These are phyloP conservation scores for Gyromitra esculenta DNA, from an alignment of 2,329 filamentous ascomycete species.

Conservation along the genomic window DNA sequence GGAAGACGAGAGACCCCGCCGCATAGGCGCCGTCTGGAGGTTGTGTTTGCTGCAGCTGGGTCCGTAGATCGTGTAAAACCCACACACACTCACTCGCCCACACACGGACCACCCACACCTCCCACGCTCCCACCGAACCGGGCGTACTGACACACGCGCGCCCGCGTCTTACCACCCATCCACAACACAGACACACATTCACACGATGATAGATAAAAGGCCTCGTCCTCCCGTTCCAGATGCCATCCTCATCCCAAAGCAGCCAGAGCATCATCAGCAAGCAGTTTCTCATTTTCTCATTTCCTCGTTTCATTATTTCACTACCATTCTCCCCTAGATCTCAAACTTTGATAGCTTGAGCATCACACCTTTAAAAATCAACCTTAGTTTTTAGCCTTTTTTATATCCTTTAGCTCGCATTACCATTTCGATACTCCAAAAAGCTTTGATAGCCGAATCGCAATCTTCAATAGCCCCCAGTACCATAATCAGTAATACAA, in stretches of 20 bases:
- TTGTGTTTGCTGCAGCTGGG: constrained; percentile 10
- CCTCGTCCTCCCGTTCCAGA: constrained; percentile 39
- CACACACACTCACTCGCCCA: constrained; percentile 8
- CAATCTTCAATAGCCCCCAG: constrained; percentile 58
- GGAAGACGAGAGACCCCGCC: constrained; percentile 11
- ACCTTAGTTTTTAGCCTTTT: constrained; percentile 8
- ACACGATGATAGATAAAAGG: constrained; percentile 49
- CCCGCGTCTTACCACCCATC: constrained; percentile 2
- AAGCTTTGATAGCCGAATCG: constrained; percentile 48
- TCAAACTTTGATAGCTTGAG: constrained; percentile 54
- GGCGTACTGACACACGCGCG: constrained; percentile 23
- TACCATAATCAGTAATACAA: constrained; percentile 48
- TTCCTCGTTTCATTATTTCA: constrained; percentile 65
- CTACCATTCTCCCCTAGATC: constrained; percentile 61
- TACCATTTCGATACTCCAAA: constrained; percentile 64
- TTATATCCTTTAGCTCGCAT: constrained; percentile 56
- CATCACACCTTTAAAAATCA: constrained; percentile 14
- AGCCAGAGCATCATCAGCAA: constrained; percentile 42
- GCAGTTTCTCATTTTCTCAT: constrained; percentile 62
- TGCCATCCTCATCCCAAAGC: constrained; percentile 40
- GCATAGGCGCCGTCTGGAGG: constrained; percentile 27
- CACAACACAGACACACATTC: constrained; percentile 19
- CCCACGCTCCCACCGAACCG: constrained; percentile 18
- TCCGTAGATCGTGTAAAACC: constrained; percentile 20
- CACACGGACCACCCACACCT: constrained; percentile 41